Evolutionary conservation across 306 rosid genomes (phyloP), one percentile per base, ranked within the genome.

Genomic region (Canavalia ensiformis): DNA sequence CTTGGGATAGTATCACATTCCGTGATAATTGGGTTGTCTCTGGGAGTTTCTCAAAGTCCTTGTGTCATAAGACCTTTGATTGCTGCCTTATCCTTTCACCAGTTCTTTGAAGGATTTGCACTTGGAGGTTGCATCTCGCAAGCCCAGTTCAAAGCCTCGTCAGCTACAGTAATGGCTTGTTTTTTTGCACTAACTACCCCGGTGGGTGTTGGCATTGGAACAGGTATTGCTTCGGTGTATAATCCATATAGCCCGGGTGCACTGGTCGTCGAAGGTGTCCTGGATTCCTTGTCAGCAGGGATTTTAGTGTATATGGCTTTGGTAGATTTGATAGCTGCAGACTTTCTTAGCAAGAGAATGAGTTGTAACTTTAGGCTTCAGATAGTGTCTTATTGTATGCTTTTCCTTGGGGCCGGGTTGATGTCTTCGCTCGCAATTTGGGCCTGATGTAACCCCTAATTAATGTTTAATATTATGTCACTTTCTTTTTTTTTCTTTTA

Each of bases 31-130:
- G 99, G 99, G 65, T 72, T 93, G 2, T 96, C 98, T 2, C 79
- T 96, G 0, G 99, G 99, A 80, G 98, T 93, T 28, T 96, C 99
- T 4, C 94, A 90, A 13, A 96, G 98, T 70, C 97, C 99, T 3
- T 96, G 98, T 59, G 87, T 94, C 11, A 92, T 93, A 79, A 88
- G 97, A 75, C 97, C 99, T 31, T 78, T 96, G 8, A 92, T 96
- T 25, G 98, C 94, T 0, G 99, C 98, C 10, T 44, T 93, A 6
- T 96, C 99, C 0, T 96, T 96, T 80, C 99, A 96, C 65, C 99
- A 96, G 50, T 96, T 96, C 84, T 96, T 96, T 72, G 99, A 96
- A 88, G 99, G 99, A n/a, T 96, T 96, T 56, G 99, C 98, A 34
- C 92, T 96, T 0, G 99, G 99, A 83, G 99, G 99, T 8, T 96